Evolutionary conservation across 371 early-diverging fungal species (phyloP).

Genomic region (Mucor sp.): DNA sequence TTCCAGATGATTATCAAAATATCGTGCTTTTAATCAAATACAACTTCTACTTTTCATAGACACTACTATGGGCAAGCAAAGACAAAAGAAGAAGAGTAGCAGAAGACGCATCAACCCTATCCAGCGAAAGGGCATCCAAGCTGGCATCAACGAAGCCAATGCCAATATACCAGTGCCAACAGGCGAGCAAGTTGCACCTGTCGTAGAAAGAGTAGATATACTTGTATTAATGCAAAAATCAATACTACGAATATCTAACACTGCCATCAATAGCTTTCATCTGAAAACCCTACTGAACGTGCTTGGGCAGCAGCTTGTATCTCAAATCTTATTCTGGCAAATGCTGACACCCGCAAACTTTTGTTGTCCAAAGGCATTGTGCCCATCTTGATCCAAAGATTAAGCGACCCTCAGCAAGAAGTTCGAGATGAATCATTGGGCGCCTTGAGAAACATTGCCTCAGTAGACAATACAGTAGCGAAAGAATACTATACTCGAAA

Average conservation of each 20-base stretch:
- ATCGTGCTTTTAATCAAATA: not conserved
- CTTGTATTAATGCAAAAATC: not conserved
- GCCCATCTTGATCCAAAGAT: constrained; percentile 62
- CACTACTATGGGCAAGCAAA: constrained; percentile 42
- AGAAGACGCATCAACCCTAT: constrained; percentile 39
- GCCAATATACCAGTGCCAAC: constrained; percentile 24
- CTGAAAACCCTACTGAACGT: constrained; percentile 71
- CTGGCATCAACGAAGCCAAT: constrained; percentile 34
- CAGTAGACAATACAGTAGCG: constrained; percentile 63
- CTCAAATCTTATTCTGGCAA: constrained; percentile 72
- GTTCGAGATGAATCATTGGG: constrained; percentile 83
- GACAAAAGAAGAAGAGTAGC: constrained; percentile 23
- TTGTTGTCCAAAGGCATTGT: constrained; percentile 75
- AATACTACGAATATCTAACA: not conserved
- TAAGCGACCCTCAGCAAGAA: constrained; percentile 71
- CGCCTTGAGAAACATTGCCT: constrained; percentile 69
- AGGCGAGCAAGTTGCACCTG: constrained; percentile 51
- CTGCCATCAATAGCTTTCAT: constrained; percentile 50
- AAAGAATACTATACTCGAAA: constrained; percentile 70
- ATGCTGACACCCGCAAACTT: constrained; percentile 63
- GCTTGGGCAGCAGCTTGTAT: constrained; percentile 91
- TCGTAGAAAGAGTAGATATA: constrained; percentile 55
- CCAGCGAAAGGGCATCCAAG: constrained; percentile 26
- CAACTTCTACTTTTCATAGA: not conserved
- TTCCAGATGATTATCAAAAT: not conserved